phyloP scores from a whole-genome alignment of 306 rosid genomes.

The Pueraria montana region DNA sequence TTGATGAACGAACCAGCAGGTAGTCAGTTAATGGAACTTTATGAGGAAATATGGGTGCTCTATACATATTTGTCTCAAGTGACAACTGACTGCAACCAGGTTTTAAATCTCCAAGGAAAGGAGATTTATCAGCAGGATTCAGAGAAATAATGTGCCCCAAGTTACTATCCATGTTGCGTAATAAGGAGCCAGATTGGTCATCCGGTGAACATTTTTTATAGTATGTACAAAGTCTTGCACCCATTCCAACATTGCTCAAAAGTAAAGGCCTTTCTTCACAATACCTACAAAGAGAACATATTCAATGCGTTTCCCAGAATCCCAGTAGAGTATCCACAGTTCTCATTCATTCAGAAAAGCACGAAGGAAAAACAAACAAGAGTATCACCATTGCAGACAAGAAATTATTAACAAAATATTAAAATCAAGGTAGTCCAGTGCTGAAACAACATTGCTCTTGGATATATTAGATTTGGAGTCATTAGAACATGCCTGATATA shows the following conservation, averaged over 20 bases:
- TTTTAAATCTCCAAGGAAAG: slow-evolving; percentile 93
- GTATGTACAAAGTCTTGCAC: slow-evolving; percentile 95
- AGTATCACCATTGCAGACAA: not conserved
- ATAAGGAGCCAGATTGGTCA: slow-evolving; percentile 77
- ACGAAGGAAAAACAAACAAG: slow-evolving; percentile 19
- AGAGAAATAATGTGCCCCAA: slow-evolving; percentile 86
- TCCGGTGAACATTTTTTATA: slow-evolving; percentile 88
- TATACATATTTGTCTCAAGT: slow-evolving; percentile 95
- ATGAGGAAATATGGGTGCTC: slow-evolving; percentile 94
- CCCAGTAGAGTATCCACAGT: slow-evolving; percentile 19
- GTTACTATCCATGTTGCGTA: slow-evolving; percentile 74
- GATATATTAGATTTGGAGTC: not conserved
- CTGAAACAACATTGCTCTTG: slow-evolving; percentile 23
- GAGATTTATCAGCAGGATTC: slow-evolving; percentile 96
- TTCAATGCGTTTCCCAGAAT: slow-evolving; percentile 17
- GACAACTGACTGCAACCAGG: slow-evolving; percentile 86
- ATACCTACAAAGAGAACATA: slow-evolving; percentile 66
- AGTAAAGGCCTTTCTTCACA: slow-evolving; percentile 98
- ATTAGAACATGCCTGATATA: not conserved
- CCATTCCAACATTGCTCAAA: slow-evolving; percentile 94
- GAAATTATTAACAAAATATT: not conserved
- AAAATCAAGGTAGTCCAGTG: slow-evolving; percentile 19
- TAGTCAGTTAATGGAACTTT: slow-evolving; percentile 90
- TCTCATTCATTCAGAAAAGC: slow-evolving; percentile 22
- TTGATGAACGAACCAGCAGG: slow-evolving; percentile 90